A percentile compares a stretch with the other conserved stretches of the same genome.
Evolutionary conservation across 805 yeast genomes (phyloP).

Genomic region (Priceomyces carsonii): DNA sequence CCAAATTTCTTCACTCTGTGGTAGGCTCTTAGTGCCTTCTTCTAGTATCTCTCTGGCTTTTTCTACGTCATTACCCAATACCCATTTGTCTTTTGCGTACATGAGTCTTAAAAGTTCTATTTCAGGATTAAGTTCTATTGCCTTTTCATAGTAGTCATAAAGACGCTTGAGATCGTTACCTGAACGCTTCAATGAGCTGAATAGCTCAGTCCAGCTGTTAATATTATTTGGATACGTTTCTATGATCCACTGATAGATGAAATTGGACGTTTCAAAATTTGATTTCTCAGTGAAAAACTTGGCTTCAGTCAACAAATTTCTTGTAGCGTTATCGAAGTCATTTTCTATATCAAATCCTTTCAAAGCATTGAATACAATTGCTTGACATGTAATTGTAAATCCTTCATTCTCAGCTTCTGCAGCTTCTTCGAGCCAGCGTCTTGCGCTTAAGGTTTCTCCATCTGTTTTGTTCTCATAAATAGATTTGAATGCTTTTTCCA

Average conservation of each 20-base stretch:
- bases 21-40: constrained; percentile 45
- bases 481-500: constrained; percentile 50
- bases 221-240: constrained; percentile 47
- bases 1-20: constrained; percentile 60
- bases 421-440: constrained; percentile 62
- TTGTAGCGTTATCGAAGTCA: constrained; percentile 11
- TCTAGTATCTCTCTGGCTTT: constrained; percentile 56
- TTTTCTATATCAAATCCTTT: too few species aligned
- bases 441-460: constrained; percentile 15
- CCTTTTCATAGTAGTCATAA: constrained; percentile 48
- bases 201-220: constrained; percentile 50
- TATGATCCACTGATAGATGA: constrained; percentile 49
- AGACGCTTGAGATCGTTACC: constrained; percentile 18
- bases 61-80: constrained; percentile 41
- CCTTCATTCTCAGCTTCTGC: constrained; percentile 50
- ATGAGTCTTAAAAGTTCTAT: constrained; percentile 56
- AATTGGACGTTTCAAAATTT: constrained; percentile 40
- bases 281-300: constrained; percentile 20
- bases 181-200: constrained; percentile 28
- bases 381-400: constrained; percentile 48
- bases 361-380: constrained; percentile 50
- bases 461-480: constrained; percentile 29
- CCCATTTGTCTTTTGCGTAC: constrained; percentile 75
- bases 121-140: constrained; percentile 51
- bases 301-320: constrained; percentile 31